Base-by-base conservation (phyloP, 345 rosid species). In the Gossypium herbaceum region DNA sequence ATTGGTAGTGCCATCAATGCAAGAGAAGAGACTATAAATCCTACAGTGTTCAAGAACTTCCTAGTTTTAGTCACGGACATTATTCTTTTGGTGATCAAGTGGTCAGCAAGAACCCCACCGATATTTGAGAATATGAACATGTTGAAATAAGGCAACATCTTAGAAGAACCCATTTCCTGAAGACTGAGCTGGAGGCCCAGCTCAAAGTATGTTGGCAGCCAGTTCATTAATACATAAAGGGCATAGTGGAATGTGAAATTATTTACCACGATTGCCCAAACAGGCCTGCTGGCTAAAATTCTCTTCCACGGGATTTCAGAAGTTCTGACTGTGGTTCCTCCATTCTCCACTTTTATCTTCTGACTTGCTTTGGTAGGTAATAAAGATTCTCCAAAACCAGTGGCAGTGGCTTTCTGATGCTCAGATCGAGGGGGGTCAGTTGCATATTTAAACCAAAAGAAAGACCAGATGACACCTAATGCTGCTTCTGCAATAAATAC, bases 221-320 rank as follows among this genome's bases (percentile, higher is more conserved):
- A 95, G 81, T 95, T 95, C 97, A 95, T 95, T 83, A 93, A 74
- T 72, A 95, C 97, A 24, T 95, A 95, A 59, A 95, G 73, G 22
- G 98, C 99, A 65, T 95, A 93, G 76, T 95, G 99, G 86, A 95
- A 95, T 15, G 99, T 93, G 79, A 95, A 95, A 61, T 95, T 93
- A 76, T 95, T 95, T 13, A 85, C 93, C 82, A 95, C 98, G 7
- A 95, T 93, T 0, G 99, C 96, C 97, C 98, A 93, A 22, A 95
- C 87, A 0, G 98, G 96, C 66, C 88, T 80, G 76, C 94, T 90
- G 68, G 88, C 22, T 60, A 86, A 51, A 73, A 95, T 95, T 63
- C 75, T 91, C 87, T 82, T 95, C 99, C 99, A 93, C 0, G 97
- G 99, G 82, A 95, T 91, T 58, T 85, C 80, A 27, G 82, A 78